Evolutionary conservation across 176 grass and related monocot genomes (phyloP), one percentile per base, ranked within the genome.

Genomic region (Triticum turgidum): DNA sequence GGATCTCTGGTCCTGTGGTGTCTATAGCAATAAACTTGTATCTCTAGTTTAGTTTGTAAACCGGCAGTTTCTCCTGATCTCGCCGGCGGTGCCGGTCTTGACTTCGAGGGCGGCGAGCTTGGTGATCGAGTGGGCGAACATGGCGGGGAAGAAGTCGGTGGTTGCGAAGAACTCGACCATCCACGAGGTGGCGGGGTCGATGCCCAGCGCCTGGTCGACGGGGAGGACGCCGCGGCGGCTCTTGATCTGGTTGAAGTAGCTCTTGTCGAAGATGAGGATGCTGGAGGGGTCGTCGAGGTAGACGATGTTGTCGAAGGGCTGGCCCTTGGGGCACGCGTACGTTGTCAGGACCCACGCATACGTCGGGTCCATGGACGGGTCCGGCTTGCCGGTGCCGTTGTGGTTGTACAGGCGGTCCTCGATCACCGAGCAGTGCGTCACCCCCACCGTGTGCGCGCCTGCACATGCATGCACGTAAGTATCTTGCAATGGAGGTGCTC

Each of bases 401-500:
- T 73, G 95, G 86, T 92, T 85, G 77, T 87, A 90, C 9, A 98
- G 83, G 2, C 95, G 89, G 39, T 90, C 59, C 3, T 78, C 25
- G 76, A 98, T 83, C 73, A 93, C 11, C 11, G 95, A 95, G 91
- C 95, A 98, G 67, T 92, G 95, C 5, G 92, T 95, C 67, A 98
- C 79, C 45, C 95, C 95, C 2, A 94, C 92, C 3, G 93, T 95
- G 79, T 95, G 95, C 3, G 87, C 95, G 35, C 93, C 95, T 97
- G 74, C 73, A 65, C 62, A 80, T 80, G 22, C n/a, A 76, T 47
- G 66, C 72, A 29, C 15, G 3, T 5, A 70, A 17, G 13, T 41
- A 27, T 49, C 27, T 51, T 21, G 56, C 56, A 59, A 59, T 32
- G 17, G 8, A 76, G 32, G 73, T 32, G 17, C 20, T 11, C 1